These are phyloP conservation scores for Teratosphaeria destructans DNA, from an alignment of 2,329 filamentous ascomycete genomes.

Conservation along the genomic window DNA sequence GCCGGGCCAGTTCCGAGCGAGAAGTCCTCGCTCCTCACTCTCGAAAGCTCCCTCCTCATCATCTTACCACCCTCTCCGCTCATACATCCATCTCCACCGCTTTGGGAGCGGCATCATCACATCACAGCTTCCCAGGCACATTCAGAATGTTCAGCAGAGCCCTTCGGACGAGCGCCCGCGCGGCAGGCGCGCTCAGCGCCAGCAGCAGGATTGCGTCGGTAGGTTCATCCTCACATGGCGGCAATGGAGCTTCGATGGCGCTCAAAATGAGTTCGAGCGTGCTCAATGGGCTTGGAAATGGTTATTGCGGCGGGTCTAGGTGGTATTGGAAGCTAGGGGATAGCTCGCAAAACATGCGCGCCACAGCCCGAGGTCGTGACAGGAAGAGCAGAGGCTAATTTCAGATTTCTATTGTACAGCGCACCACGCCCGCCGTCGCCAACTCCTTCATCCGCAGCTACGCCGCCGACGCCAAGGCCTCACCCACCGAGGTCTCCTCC, in stretches of 20 bases:
- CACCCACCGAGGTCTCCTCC: conserved; percentile 95
- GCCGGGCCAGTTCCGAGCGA: neutral
- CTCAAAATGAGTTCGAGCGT: conserved; percentile 11
- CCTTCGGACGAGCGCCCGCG: conserved; percentile 91
- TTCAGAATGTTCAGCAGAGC: conserved; percentile 92
- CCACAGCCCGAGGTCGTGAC: conserved; percentile 13
- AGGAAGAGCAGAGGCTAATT: conserved; percentile 34
- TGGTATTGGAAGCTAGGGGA: conserved; percentile 22
- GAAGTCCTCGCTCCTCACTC: neutral
- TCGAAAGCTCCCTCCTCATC: neutral
- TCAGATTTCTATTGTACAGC: conserved; percentile 50
- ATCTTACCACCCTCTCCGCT: conserved; percentile 1
- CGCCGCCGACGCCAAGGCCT: conserved; percentile 85
- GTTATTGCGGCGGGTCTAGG: conserved; percentile 27
- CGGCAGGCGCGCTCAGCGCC: conserved; percentile 87
- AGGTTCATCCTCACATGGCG: conserved; percentile 48
- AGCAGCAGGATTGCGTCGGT: conserved; percentile 85
- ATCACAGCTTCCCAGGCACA: conserved; percentile 34
- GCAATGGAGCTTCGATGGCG: conserved; percentile 33
- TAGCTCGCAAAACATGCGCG: conserved; percentile 26
- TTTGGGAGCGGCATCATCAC: conserved; percentile 19
- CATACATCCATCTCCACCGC: conserved; percentile 8
- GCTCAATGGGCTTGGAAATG: conserved; percentile 33
- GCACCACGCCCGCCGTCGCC: conserved; percentile 72
- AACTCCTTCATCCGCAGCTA: conserved; percentile 68